Evolutionary conservation across 2,329 filamentous ascomycete species (phyloP), one percentile per base, ranked within the genome.

Genomic region (Hortaea werneckii): DNA sequence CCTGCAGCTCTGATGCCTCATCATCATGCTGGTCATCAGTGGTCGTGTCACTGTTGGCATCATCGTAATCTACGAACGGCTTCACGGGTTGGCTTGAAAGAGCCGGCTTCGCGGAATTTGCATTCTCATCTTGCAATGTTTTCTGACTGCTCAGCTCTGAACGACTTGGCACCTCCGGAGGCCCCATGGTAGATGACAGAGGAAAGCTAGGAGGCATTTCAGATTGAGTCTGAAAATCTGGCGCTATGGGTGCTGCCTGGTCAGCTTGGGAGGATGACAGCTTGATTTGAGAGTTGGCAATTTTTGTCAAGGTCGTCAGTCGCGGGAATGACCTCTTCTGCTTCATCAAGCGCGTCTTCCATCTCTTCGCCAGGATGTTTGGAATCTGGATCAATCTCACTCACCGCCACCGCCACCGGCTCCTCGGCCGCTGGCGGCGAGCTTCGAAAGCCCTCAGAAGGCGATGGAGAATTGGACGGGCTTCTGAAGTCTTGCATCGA

Each of bases 321-420:
- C 1, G 12, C 40, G 6, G 29, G 28, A 20, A 37, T 32, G 10
- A 43, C 38, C 29, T 10, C 37, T 13, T 52, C 37, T 4, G 39
- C 47, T 9, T 44, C 37, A 3, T 6, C 26, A 38, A 9, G 13
- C 10, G 29, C 13, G 34, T 12, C 27, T n/a, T 29, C 13, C 39
- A 44, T 42, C 11, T 43, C 44, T 7, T 51, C 49, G 30, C 43
- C 46, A 5, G 50, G 50, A 12, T 51, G 53, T 41, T 55, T 52
- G 10, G 41, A 38, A 12, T 46, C 29, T 8, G 47, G 45, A 20
- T 46, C 40, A 2, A 37, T 30, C 48, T 46, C 40, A 2, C 38
- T 30, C 46, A 50, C 50, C 4, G 29, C 37, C 11, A n/a, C 27
- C 6, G 13, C 32, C 35, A 26, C 40, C 9, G 32, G n/a, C n/a